A percentile compares a stretch with the other conserved stretches of the same genome.
Evolutionary conservation across 805 yeast species (phyloP).

Genomic region (Pichia exigua): DNA sequence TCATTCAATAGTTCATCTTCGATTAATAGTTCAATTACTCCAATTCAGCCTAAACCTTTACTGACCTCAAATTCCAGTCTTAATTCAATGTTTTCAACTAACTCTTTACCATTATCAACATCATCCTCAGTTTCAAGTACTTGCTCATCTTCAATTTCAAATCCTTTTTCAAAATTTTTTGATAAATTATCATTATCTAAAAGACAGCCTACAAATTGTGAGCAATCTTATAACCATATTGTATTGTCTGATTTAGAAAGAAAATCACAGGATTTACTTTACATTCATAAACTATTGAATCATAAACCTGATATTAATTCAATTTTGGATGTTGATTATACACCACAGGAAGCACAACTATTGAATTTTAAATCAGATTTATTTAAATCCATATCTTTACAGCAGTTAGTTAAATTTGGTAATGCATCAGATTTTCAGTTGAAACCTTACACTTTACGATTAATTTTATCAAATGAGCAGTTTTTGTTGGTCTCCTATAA

Average conservation of each 20-base stretch:
- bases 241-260: background rate
- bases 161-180: constrained; percentile 4
- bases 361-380: constrained; percentile 1
- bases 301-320: constrained; percentile 11
- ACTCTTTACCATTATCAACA: background rate
- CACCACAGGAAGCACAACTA: constrained; percentile 7
- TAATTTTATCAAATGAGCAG: constrained; percentile 23
- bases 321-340: constrained; percentile 3
- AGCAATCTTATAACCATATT: background rate
- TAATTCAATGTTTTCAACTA: background rate
- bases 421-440: constrained; percentile 24
- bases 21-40: background rate
- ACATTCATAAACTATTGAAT: constrained; percentile 5
- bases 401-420: constrained; percentile 26
- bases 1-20: background rate
- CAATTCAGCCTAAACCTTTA: background rate
- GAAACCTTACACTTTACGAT: constrained; percentile 26
- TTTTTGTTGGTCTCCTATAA: constrained; percentile 23
- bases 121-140: background rate
- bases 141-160: background rate
- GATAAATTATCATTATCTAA: constrained; percentile 2
- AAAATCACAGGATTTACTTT: constrained; percentile 2
- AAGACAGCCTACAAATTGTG: background rate
- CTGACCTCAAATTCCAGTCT: background rate
- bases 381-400: constrained; percentile 21